Conservation (phyloP, 176 grass and related monocot species). For the Raddia guianensis region DNA sequence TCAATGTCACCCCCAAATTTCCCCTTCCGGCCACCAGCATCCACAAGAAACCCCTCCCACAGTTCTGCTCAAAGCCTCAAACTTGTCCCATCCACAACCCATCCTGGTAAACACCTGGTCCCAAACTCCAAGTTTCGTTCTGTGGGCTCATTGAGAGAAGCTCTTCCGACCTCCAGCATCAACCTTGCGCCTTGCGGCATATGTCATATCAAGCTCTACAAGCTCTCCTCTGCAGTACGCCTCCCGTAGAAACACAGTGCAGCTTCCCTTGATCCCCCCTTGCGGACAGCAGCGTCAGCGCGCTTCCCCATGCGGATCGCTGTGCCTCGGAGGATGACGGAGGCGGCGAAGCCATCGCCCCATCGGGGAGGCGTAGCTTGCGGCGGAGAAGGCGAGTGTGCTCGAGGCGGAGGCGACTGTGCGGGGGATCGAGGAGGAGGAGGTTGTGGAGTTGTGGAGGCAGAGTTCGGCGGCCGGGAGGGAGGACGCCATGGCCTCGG, state of each 20-base stretch:
- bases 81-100: constrained; percentile 54
- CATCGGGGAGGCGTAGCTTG: constrained; percentile 75
- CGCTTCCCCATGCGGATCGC: constrained; percentile 76
- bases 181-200: constrained; percentile 54
- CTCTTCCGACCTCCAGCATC: constrained; percentile 51
- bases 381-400: constrained; percentile 72
- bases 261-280: constrained; percentile 85
- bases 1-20: constrained; percentile 31
- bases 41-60: constrained; percentile 45
- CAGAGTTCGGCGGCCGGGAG: constrained; percentile 49
- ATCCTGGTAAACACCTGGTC: constrained; percentile 86
- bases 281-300: constrained; percentile 67
- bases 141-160: constrained; percentile 66
- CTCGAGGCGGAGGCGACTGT: constrained; percentile 69
- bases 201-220: constrained; percentile 57
- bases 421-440: constrained; percentile 65
- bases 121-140: constrained; percentile 59
- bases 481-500: constrained; percentile 41
- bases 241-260: constrained; percentile 79
- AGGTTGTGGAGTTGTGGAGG: constrained; percentile 58
- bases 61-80: constrained; percentile 50
- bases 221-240: constrained; percentile 78
- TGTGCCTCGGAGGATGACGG: constrained; percentile 72
- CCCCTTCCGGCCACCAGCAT: constrained; percentile 32
- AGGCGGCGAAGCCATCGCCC: constrained; percentile 81